A percentile compares a stretch with the other conserved stretches of the same genome.
phyloP scores from a whole-genome alignment of 371 early-diverging fungal genomes.

The Cokeromyces recurvatus region DNA sequence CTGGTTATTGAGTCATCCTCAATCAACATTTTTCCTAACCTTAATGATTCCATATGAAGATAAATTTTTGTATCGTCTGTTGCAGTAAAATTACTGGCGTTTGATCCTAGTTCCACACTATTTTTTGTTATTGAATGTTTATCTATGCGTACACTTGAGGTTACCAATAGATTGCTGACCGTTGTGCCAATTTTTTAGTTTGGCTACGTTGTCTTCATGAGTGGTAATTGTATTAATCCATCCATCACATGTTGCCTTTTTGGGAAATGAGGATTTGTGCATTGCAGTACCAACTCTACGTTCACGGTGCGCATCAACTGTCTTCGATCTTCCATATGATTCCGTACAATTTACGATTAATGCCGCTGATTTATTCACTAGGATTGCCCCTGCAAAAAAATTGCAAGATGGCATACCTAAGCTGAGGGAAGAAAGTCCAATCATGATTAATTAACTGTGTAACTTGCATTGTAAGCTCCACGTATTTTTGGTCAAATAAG shows the following conservation, averaged over 20 bases:
- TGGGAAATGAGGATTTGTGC: conserved; percentile 8
- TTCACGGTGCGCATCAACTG: conserved; percentile 9
- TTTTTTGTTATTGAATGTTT: conserved; percentile 9
- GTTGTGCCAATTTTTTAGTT: conserved; percentile 6
- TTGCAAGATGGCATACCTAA: conserved; percentile 5
- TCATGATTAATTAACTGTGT: conserved; percentile 7
- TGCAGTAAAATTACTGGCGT: conserved; percentile 4
- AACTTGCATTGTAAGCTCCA: conserved; percentile 7
- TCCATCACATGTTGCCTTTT: conserved; percentile 1
- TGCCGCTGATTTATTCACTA: conserved; percentile 3
- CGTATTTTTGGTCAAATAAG: conserved; percentile 4
- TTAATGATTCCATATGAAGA: not conserved
- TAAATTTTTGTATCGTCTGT: conserved; percentile 1
- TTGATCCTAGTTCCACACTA: conserved; percentile 3
- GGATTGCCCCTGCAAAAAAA: conserved; percentile 7
- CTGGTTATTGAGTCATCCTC: not conserved
- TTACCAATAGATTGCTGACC: conserved; percentile 6
- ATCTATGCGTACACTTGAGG: conserved; percentile 4
- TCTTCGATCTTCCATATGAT: conserved; percentile 8
- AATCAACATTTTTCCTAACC: not conserved
- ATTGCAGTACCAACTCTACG: not conserved
- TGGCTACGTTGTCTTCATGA: conserved; percentile 4
- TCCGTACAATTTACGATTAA: conserved; percentile 6
- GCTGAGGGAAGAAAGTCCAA: conserved; percentile 11
- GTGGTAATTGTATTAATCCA: conserved; percentile 2